Conservation (phyloP, 116 monocot species). For the Thalassia testudinum region DNA sequence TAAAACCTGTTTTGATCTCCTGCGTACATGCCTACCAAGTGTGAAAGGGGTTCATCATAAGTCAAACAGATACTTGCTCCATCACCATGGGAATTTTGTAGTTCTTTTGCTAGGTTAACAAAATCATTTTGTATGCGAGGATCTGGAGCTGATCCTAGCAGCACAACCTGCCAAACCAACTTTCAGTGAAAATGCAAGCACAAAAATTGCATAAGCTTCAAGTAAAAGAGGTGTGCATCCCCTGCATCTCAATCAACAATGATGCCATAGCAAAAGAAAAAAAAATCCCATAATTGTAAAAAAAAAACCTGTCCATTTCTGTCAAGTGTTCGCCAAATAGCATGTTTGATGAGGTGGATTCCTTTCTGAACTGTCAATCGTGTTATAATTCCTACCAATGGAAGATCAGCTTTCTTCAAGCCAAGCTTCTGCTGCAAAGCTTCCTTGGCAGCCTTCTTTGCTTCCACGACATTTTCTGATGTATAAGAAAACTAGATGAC, state of each 20-base stretch:
- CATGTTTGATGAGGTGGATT: conserved; percentile 95
- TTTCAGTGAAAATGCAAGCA: too few relatives aligned
- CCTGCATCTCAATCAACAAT: too few relatives aligned
- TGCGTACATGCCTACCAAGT: conserved; percentile 41
- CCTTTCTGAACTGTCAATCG: conserved; percentile 93
- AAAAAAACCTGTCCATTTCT: conserved; percentile 67
- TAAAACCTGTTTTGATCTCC: not conserved
- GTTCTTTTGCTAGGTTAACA: conserved; percentile 49
- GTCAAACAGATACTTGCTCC: conserved; percentile 59
- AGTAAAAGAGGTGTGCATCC: too few relatives aligned
- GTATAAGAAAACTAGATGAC: conserved; percentile 60
- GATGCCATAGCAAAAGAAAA: too few relatives aligned
- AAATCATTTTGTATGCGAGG: conserved; percentile 87
- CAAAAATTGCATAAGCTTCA: too few relatives aligned
- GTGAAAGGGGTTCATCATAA: conserved; percentile 94
- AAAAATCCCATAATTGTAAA: not conserved
- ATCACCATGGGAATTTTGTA: conserved; percentile 65
- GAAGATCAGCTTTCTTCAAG: conserved; percentile 40
- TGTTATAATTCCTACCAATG: conserved; percentile 79
- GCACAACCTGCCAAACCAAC: conserved; percentile 44
- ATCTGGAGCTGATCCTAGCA: conserved; percentile 94
- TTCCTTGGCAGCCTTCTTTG: conserved; percentile 72
- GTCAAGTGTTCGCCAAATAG: conserved; percentile 55
- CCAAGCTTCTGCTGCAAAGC: conserved; percentile 85
- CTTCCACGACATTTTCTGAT: conserved; percentile 79